Percentiles rank a stretch among this genome's conserved stretches.
Conservation (phyloP, 148 eudicot species). For the Rhododendron henanense region DNA sequence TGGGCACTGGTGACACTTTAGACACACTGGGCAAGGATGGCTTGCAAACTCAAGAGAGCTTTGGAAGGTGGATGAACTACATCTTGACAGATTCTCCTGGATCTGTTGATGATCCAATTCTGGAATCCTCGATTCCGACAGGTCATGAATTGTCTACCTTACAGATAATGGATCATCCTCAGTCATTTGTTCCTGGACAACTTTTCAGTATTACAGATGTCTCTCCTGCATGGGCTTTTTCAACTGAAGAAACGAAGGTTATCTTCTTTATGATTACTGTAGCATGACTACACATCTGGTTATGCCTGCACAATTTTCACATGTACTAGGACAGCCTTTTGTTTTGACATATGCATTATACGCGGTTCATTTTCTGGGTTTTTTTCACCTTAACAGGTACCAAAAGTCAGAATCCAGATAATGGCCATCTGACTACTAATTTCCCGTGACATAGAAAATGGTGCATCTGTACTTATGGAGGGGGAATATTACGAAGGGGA, state of each 20-base stretch:
- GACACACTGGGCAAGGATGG: constrained; percentile 28
- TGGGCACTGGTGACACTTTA: constrained; percentile 18
- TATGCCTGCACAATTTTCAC: not conserved
- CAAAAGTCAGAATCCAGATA: not conserved
- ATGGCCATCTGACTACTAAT: not conserved
- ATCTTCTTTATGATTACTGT: not conserved
- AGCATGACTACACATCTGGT: constrained; percentile 7
- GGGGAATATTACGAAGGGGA: not conserved
- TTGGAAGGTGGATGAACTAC: constrained; percentile 67
- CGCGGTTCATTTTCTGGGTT: not conserved
- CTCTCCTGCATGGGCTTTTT: constrained; percentile 71
- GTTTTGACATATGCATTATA: not conserved
- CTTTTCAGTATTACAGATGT: constrained; percentile 69
- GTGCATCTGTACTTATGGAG: not conserved
- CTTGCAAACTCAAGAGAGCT: constrained; percentile 61
- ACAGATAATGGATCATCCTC: constrained; percentile 23
- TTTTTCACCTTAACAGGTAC: not conserved
- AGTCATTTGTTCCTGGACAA: constrained; percentile 34
- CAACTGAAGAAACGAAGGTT: constrained; percentile 88
- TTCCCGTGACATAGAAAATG: not conserved
- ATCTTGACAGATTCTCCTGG: constrained; percentile 59
- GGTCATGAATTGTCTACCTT: constrained; percentile 37
- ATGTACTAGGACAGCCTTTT: constrained; percentile 5
- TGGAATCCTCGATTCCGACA: constrained; percentile 34
- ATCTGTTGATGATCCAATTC: constrained; percentile 39